Percentiles rank a stretch among this genome's conserved stretches.
Evolutionary conservation across 2,329 filamentous ascomycete species (phyloP).

Genomic region (Blastomyces emzantsi): DNA sequence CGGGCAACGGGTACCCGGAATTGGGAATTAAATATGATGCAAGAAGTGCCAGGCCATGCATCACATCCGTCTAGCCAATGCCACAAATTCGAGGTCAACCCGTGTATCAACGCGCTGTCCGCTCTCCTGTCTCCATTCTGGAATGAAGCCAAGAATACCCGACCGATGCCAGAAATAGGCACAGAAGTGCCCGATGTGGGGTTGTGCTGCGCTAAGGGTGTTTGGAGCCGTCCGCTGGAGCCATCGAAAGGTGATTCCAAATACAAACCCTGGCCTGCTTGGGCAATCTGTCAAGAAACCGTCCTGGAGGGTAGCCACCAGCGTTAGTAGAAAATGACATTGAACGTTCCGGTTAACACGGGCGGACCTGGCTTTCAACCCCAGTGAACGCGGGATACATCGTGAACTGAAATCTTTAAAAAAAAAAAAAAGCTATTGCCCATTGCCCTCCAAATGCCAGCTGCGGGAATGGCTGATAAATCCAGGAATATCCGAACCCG

Average conservation of each 20-base stretch:
- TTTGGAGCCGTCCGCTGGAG: not conserved
- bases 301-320: not conserved
- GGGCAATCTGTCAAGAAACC: not conserved
- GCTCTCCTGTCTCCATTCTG: not conserved
- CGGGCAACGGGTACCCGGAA: too few species aligned
- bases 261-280: not conserved
- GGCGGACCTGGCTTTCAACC: not conserved
- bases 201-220: not conserved
- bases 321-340: not conserved
- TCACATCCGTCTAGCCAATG: not conserved
- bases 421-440: not conserved
- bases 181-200: not conserved
- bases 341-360: not conserved
- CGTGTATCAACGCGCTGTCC: not conserved
- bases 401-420: not conserved
- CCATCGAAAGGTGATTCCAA: not conserved
- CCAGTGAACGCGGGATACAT: not conserved
- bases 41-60: not conserved
- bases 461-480: not conserved
- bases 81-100: not conserved
- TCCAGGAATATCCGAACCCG: not conserved
- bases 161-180: not conserved
- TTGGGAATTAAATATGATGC: not conserved
- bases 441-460: not conserved
- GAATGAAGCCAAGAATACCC: not conserved